Conservation (phyloP, 768 basidiomycete species). For the Leccinum imitatum region DNA sequence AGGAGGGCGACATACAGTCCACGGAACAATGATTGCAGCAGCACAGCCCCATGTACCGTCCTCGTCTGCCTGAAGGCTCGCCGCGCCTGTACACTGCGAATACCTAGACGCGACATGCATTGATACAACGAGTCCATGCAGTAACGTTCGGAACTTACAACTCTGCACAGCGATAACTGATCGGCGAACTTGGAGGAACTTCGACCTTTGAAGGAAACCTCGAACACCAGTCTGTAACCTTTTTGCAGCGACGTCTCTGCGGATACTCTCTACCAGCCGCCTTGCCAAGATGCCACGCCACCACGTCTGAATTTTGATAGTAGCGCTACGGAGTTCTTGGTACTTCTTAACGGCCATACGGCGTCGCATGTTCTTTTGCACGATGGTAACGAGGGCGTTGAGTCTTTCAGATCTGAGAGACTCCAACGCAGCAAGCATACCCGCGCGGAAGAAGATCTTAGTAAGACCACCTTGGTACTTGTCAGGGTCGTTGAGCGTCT, state of each 20-base stretch:
- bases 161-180: constrained; percentile 78
- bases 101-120: constrained; percentile 41
- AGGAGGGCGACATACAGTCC: constrained; percentile 72
- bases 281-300: constrained; percentile 88
- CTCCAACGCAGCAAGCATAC: constrained; percentile 96
- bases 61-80: constrained; percentile 55
- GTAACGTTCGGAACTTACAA: constrained; percentile 52
- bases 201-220: constrained; percentile 69
- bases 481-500: constrained; percentile 88
- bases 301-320: constrained; percentile 90
- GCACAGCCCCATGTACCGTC: constrained; percentile 59
- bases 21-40: constrained; percentile 80
- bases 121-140: constrained; percentile 6
- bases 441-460: constrained; percentile 99
- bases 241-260: constrained; percentile 71
- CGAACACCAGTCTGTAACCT: constrained; percentile 74
- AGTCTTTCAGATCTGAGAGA: constrained; percentile 84
- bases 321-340: constrained; percentile 61
- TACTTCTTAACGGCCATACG: constrained; percentile 83
- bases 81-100: constrained; percentile 75
- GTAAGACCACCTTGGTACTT: constrained; percentile 97
- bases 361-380: constrained; percentile 96
- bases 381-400: constrained; percentile 88
- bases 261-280: constrained; percentile 65
- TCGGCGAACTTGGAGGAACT: constrained; percentile 60